phyloP scores from a whole-genome alignment of 2,329 filamentous ascomycete species.

The Apiospora malaysiana region DNA sequence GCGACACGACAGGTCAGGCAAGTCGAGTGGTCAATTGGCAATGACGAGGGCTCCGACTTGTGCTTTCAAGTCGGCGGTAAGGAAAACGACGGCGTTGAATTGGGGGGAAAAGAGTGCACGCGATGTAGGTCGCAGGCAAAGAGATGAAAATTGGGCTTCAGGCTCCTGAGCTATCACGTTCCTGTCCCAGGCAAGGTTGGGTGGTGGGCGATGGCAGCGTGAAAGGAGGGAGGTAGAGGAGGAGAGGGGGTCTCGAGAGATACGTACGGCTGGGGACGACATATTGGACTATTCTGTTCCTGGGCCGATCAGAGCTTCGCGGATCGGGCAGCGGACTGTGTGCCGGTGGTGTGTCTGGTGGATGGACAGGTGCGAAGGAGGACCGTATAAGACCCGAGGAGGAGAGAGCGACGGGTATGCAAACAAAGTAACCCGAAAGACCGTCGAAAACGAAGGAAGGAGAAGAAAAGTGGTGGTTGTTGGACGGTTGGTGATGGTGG shows the following conservation, averaged over 20 bases:
- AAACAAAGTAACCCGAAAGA: not conserved
- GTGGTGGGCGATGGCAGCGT: not conserved
- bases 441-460: slow-evolving; percentile 18
- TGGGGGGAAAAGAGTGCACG: slow-evolving; percentile 1
- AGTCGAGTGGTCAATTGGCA: not conserved
- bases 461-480: slow-evolving; percentile 15
- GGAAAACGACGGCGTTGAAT: not conserved
- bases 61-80: not conserved
- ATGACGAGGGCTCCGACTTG: not conserved
- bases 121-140: not conserved
- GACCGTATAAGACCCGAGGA: slow-evolving; percentile 5
- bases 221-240: not conserved
- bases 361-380: not conserved
- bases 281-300: slow-evolving; percentile 39
- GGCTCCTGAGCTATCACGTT: slow-evolving; percentile 5
- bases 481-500: not conserved
- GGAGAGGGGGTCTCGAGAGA: slow-evolving; percentile 21
- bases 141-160: slow-evolving; percentile 4
- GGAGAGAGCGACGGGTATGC: not conserved
- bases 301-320: slow-evolving; percentile 14
- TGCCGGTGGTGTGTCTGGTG: not conserved
- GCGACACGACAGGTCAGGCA: not conserved
- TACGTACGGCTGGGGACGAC: slow-evolving; percentile 44
- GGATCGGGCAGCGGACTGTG: slow-evolving; percentile 17
- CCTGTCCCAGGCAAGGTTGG: not conserved